Conservation (phyloP, 768 basidiomycete genomes). For the Psilocybe subaeruginosa region DNA sequence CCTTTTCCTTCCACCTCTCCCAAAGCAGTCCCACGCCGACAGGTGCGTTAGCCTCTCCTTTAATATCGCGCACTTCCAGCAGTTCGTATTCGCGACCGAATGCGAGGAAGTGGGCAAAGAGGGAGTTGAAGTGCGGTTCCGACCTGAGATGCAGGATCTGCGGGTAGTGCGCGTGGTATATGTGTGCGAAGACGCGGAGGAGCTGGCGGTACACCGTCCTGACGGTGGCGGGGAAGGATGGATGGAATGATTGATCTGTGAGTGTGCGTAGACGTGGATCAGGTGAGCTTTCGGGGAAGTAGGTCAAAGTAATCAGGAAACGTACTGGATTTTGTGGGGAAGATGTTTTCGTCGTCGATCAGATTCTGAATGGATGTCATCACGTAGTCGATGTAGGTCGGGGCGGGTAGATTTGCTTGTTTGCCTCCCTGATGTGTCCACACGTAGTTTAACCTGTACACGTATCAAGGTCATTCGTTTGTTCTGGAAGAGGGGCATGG, state of each 20-base stretch:
- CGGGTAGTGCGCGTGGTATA: slow-evolving; percentile 93
- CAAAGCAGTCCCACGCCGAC: slow-evolving; percentile 81
- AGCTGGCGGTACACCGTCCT: slow-evolving; percentile 97
- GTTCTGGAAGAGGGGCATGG: background rate
- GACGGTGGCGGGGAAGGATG: slow-evolving; percentile 84
- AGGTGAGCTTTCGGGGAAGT: background rate
- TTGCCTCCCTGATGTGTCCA: slow-evolving; percentile 95
- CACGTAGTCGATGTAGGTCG: slow-evolving; percentile 97
- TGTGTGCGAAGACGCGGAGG: slow-evolving; percentile 94
- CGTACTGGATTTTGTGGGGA: slow-evolving; percentile 94
- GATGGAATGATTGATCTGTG: slow-evolving; percentile 82
- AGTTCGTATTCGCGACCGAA: slow-evolving; percentile 95
- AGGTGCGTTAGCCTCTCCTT: slow-evolving; percentile 58
- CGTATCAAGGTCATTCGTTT: background rate
- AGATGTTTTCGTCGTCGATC: slow-evolving; percentile 90
- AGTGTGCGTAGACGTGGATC: background rate
- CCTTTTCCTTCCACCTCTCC: slow-evolving; percentile 91
- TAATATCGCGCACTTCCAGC: slow-evolving; percentile 87
- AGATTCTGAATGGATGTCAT: slow-evolving; percentile 97
- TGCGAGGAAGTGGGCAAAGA: slow-evolving; percentile 97
- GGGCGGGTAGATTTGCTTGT: slow-evolving; percentile 85
- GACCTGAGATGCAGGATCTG: slow-evolving; percentile 91
- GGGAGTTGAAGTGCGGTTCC: slow-evolving; percentile 95
- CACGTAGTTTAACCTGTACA: slow-evolving; percentile 80
- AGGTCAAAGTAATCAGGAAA: slow-evolving; percentile 3